Percentiles rank a stretch among this genome's conserved stretches.
phyloP scores from a whole-genome alignment of 2,329 filamentous ascomycete species.

The Clarireedia monteithiana region DNA sequence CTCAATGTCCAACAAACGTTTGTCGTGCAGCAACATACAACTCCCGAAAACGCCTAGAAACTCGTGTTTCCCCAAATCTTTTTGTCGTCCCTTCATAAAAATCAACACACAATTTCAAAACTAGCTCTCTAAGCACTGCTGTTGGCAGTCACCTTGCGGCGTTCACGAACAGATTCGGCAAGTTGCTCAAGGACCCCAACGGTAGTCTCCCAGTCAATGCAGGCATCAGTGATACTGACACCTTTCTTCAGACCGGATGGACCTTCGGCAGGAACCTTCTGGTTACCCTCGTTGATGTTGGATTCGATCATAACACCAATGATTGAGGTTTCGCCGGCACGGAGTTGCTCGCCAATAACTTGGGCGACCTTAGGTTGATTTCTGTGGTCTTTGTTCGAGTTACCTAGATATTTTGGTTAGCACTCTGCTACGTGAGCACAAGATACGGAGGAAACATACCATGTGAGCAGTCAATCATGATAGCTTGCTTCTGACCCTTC shows the following conservation, averaged over 20 bases:
- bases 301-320: conserved; percentile 99
- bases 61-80: not conserved
- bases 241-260: conserved; percentile 74
- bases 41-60: not conserved
- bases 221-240: conserved; percentile 92
- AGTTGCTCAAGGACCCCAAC: conserved; percentile 76
- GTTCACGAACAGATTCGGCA: conserved; percentile 71
- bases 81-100: not conserved
- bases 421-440: not conserved
- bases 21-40: not conserved
- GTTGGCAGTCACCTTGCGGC: conserved; percentile 41
- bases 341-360: conserved; percentile 74
- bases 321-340: conserved; percentile 78
- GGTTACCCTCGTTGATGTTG: conserved; percentile 86
- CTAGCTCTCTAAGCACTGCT: not conserved
- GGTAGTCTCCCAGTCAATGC: conserved; percentile 87
- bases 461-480: conserved; percentile 99
- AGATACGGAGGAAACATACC: conserved; percentile 44
- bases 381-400: conserved; percentile 94
- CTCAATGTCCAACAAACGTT: not conserved
- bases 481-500: conserved; percentile 78
- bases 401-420: conserved; percentile 46
- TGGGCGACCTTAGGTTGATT: conserved; percentile 94
- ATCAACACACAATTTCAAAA: not conserved
- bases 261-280: conserved; percentile 81